These are phyloP conservation scores for Solanum bulbocastanum DNA, from an alignment of 257 asterid genomes.

Conservation along the genomic window DNA sequence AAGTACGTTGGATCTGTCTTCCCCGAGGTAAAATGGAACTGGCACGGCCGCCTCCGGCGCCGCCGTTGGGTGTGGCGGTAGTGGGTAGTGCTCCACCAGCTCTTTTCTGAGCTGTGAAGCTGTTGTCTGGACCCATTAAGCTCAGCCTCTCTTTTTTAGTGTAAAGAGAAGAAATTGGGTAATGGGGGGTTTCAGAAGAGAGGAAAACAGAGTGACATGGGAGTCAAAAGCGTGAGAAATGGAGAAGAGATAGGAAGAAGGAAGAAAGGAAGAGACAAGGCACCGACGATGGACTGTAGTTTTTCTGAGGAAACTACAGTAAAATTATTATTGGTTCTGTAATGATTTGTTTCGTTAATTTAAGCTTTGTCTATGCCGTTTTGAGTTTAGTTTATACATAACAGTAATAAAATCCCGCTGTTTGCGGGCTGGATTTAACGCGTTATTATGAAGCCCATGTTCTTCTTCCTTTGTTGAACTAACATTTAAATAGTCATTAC, in stretches of 20 bases:
- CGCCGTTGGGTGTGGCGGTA: slow-evolving; percentile 21
- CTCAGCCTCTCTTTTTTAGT: background rate
- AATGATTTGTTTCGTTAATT: background rate
- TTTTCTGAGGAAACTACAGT: slow-evolving; percentile 5
- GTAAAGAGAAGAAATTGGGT: background rate
- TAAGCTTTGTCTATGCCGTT: background rate
- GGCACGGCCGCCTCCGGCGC: slow-evolving; percentile 18
- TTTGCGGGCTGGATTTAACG: slow-evolving; percentile 40
- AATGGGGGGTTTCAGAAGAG: background rate
- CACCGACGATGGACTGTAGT: background rate
- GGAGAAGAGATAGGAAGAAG: slow-evolving; percentile 9
- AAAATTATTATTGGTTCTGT: background rate
- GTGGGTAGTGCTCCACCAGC: slow-evolving; percentile 38
- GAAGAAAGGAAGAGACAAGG: slow-evolving; percentile 14
- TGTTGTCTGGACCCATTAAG: slow-evolving; percentile 52
- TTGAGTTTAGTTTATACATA: background rate
- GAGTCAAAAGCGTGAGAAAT: background rate
- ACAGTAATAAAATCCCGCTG: slow-evolving; percentile 21
- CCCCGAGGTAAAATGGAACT: slow-evolving; percentile 48
- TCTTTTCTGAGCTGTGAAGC: slow-evolving; percentile 63
- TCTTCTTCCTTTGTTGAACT: background rate
- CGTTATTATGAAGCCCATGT: slow-evolving; percentile 22
- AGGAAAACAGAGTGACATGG: background rate
- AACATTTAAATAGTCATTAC: background rate
- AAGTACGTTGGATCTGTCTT: slow-evolving; percentile 62